These are phyloP conservation scores for Plenodomus biglobosus DNA, from an alignment of 2,329 filamentous ascomycete species.

Conservation along the genomic window DNA sequence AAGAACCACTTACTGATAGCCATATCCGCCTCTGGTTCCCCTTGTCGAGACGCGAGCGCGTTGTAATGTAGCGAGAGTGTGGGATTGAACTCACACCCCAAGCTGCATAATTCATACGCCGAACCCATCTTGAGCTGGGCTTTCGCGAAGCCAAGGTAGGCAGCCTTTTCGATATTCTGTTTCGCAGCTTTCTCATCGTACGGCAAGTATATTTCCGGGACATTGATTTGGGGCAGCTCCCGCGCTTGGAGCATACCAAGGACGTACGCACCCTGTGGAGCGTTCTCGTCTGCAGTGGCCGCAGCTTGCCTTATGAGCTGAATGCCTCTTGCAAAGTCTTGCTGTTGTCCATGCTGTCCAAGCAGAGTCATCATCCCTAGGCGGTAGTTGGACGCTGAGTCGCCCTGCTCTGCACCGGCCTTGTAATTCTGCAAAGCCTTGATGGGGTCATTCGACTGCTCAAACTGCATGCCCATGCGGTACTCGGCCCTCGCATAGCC, in stretches of 20 bases:
- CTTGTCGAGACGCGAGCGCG: slow-evolving; percentile 85
- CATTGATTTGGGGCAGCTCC: slow-evolving; percentile 84
- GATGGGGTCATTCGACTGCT: slow-evolving; percentile 87
- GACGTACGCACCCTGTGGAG: slow-evolving; percentile 91
- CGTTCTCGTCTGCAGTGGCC: slow-evolving; percentile 89
- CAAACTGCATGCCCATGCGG: slow-evolving; percentile 96
- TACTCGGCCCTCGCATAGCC: slow-evolving; percentile 91
- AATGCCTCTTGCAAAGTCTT: slow-evolving; percentile 76
- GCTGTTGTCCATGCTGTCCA: slow-evolving; percentile 86
- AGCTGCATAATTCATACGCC: slow-evolving; percentile 89
- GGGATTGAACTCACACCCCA: slow-evolving; percentile 93
- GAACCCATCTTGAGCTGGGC: slow-evolving; percentile 97
- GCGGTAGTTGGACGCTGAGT: slow-evolving; percentile 84
- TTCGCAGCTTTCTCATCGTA: slow-evolving; percentile 73
- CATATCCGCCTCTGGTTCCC: slow-evolving; percentile 89
- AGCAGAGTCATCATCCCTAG: slow-evolving; percentile 97
- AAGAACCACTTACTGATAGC: slow-evolving; percentile 98
- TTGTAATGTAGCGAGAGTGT: slow-evolving; percentile 94
- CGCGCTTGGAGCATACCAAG: slow-evolving; percentile 92
- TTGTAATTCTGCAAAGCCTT: slow-evolving; percentile 93
- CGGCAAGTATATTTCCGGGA: slow-evolving; percentile 72
- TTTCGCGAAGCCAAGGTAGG: slow-evolving; percentile 93
- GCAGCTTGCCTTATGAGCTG: slow-evolving; percentile 83
- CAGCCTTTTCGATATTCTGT: slow-evolving; percentile 93
- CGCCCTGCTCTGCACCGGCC: slow-evolving; percentile 72